Evolutionary conservation across 1,284 basidiomycete species (phyloP).

Genomic region (Lignosus rhinocerotis): DNA sequence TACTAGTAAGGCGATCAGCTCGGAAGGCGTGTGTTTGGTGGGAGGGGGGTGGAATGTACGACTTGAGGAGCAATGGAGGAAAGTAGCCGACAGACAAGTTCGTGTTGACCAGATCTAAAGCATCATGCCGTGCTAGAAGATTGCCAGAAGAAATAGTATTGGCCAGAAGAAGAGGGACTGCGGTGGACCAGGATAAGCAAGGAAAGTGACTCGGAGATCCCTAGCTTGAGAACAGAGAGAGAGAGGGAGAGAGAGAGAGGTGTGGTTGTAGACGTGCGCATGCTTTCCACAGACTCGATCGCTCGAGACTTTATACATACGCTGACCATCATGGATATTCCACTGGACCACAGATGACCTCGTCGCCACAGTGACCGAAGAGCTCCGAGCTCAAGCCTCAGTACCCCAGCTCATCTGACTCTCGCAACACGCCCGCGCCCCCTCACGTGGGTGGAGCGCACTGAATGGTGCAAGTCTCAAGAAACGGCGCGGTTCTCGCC

Average conservation of each 20-base stretch:
- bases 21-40: background rate
- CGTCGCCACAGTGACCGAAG: conserved; percentile 18
- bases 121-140: too few relatives aligned
- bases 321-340: background rate
- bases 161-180: too few relatives aligned
- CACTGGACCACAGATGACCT: background rate
- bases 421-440: background rate
- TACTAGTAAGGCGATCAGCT: background rate
- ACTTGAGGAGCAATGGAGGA: too few relatives aligned
- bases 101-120: too few relatives aligned
- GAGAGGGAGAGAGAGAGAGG: too few relatives aligned
- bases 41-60: too few relatives aligned
- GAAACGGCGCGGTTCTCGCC: background rate
- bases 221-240: too few relatives aligned
- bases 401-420: conserved; percentile 20
- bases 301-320: conserved; percentile 3
- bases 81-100: too few relatives aligned
- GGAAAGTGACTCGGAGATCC: too few relatives aligned
- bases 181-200: too few relatives aligned
- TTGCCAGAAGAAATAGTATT: too few relatives aligned
- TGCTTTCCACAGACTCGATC: background rate
- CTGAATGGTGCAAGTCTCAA: conserved; percentile 2
- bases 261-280: too few relatives aligned
- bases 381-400: background rate
- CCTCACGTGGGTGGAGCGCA: conserved; percentile 20